phyloP scores from a whole-genome alignment of 176 grass and related monocot species.

The Avena sativa region DNA sequence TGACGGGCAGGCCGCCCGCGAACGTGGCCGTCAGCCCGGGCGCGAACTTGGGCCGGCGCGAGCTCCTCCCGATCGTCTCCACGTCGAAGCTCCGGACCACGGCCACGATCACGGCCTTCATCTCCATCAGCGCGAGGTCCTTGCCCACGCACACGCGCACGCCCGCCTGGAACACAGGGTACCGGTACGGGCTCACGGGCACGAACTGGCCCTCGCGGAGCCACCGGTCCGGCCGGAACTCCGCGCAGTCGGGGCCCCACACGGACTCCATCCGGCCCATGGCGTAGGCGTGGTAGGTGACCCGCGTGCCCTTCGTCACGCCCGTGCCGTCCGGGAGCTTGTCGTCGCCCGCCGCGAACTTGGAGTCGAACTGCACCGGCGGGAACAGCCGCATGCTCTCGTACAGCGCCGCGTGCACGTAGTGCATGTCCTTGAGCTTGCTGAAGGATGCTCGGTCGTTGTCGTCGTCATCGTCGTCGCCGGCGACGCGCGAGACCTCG shows the following conservation, averaged over 20 bases:
- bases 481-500: slow-evolving; percentile 47
- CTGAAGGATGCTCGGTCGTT: slow-evolving; percentile 22
- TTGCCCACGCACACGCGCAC: slow-evolving; percentile 79
- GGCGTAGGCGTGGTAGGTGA: slow-evolving; percentile 87
- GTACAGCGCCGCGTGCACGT: slow-evolving; percentile 73
- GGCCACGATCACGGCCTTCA: slow-evolving; percentile 75
- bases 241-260: slow-evolving; percentile 76
- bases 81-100: slow-evolving; percentile 67
- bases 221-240: slow-evolving; percentile 90
- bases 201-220: slow-evolving; percentile 67
- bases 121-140: slow-evolving; percentile 86
- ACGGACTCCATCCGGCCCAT: slow-evolving; percentile 86
- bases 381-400: slow-evolving; percentile 90
- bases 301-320: slow-evolving; percentile 58
- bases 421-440: slow-evolving; percentile 76
- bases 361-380: slow-evolving; percentile 87
- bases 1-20: slow-evolving; percentile 69
- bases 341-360: slow-evolving; percentile 72
- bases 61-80: slow-evolving; percentile 40
- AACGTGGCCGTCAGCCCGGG: slow-evolving; percentile 82
- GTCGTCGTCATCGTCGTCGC: neutral
- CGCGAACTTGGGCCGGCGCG: slow-evolving; percentile 60
- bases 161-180: slow-evolving; percentile 87
- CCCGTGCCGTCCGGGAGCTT: slow-evolving; percentile 70
- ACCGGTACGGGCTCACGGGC: slow-evolving; percentile 67